Evolutionary conservation across 805 yeast species (phyloP).

Genomic region (Saturnispora dispora): DNA sequence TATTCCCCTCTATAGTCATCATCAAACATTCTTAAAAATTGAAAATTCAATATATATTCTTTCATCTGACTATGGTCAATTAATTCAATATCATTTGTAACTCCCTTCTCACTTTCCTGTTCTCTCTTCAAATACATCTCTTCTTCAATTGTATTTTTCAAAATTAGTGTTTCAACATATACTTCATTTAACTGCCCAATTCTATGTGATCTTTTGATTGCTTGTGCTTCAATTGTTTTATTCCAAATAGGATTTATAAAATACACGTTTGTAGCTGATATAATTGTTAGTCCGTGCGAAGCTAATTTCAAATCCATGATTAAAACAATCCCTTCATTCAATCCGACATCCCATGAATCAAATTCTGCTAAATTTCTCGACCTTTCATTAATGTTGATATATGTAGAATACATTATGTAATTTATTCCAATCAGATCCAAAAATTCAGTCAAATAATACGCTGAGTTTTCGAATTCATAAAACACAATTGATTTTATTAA

Average conservation of each 20-base stretch:
- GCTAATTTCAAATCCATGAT: slow-evolving; percentile 63
- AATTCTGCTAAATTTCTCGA: slow-evolving; percentile 45
- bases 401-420: slow-evolving; percentile 57
- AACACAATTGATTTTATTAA: slow-evolving; percentile 51
- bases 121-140: slow-evolving; percentile 43
- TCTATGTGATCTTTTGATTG: slow-evolving; percentile 68
- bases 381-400: slow-evolving; percentile 41
- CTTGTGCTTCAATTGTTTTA: slow-evolving; percentile 62
- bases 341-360: slow-evolving; percentile 28
- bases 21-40: slow-evolving; percentile 33
- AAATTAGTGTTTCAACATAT: slow-evolving; percentile 56
- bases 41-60: slow-evolving; percentile 41
- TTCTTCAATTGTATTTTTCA: slow-evolving; percentile 57
- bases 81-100: slow-evolving; percentile 28
- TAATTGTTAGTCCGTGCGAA: slow-evolving; percentile 60
- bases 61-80: slow-evolving; percentile 55
- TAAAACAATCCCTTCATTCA: slow-evolving; percentile 42
- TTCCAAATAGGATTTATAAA: slow-evolving; percentile 70
- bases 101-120: slow-evolving; percentile 14
- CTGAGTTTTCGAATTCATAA: slow-evolving; percentile 64
- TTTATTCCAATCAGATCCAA: slow-evolving; percentile 52
- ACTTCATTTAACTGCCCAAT: slow-evolving; percentile 63
- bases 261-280: slow-evolving; percentile 59
- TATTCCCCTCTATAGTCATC: slow-evolving; percentile 26
- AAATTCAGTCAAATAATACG: slow-evolving; percentile 56